Evolutionary conservation across 2,329 filamentous ascomycete species (phyloP).

Genomic region (Neofusicoccum cordaticola): DNA sequence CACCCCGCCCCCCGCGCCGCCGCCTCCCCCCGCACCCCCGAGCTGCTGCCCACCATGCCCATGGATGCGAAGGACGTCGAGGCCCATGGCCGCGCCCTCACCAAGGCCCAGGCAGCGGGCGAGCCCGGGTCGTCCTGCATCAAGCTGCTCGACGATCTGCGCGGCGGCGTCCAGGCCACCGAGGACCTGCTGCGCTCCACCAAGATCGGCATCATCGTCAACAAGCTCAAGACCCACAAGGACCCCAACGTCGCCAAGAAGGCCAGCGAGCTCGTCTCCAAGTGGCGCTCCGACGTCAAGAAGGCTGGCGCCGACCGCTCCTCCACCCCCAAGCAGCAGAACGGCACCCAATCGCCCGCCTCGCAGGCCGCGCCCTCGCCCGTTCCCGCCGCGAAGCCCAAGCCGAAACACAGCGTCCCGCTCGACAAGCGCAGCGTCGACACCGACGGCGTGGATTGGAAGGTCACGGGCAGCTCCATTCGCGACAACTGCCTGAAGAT

Average conservation of each 20-base stretch:
- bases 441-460: constrained; percentile 74
- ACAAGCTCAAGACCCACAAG: constrained; percentile 79
- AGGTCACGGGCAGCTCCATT: constrained; percentile 68
- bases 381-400: constrained; percentile 50
- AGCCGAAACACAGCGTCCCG: constrained; percentile 54
- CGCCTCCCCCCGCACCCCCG: background rate
- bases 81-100: constrained; percentile 71
- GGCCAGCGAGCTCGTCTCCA: constrained; percentile 78
- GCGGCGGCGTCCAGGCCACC: constrained; percentile 76
- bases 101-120: constrained; percentile 72
- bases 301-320: constrained; percentile 43
- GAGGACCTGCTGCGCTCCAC: constrained; percentile 89
- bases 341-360: constrained; percentile 43
- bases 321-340: constrained; percentile 46
- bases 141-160: constrained; percentile 71
- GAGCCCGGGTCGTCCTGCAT: constrained; percentile 72
- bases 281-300: constrained; percentile 81
- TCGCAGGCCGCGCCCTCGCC: constrained; percentile 40
- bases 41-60: constrained; percentile 23
- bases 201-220: constrained; percentile 86
- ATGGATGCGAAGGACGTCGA: constrained; percentile 85
- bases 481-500: constrained; percentile 87
- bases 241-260: constrained; percentile 68
- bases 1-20: background rate
- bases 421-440: constrained; percentile 79